Conservation (phyloP, 192 early-diverging fungal species). For the Cladochytrium replicatum region DNA sequence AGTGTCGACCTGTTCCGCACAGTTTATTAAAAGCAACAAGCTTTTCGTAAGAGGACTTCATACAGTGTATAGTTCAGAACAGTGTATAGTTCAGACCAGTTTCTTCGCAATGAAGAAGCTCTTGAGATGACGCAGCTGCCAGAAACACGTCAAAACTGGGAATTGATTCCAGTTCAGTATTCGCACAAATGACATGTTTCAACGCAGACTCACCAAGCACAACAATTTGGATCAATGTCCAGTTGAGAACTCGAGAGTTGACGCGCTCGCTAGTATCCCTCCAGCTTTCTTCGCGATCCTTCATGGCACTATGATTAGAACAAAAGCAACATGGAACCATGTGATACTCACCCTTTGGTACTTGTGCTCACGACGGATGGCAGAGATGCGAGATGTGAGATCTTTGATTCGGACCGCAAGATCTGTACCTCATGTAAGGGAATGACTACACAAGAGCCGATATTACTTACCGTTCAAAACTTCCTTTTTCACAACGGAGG, state of each 20-base stretch:
- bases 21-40: no score
- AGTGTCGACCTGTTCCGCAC: no score
- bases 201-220: conserved; percentile 47
- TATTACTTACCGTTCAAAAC: conserved; percentile 21
- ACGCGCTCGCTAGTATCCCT: conserved; percentile 73
- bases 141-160: conserved; percentile 31
- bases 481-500: conserved; percentile 31
- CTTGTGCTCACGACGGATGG: conserved; percentile 79
- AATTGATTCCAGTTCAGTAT: not conserved
- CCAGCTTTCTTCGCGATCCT: conserved; percentile 88
- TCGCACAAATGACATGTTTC: not conserved
- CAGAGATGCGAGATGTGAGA: conserved; percentile 69
- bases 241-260: conserved; percentile 74
- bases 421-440: conserved; percentile 28
- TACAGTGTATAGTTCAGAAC: no score
- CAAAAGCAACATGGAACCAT: not conserved
- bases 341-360: conserved; percentile 67
- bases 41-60: no score
- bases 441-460: not conserved
- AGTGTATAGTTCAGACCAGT: conserved; percentile 82
- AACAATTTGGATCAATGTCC: conserved; percentile 77
- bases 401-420: conserved; percentile 63
- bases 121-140: conserved; percentile 82
- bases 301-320: conserved; percentile 1
- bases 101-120: conserved; percentile 88